Conservation (phyloP, 2,329 filamentous ascomycete genomes). For the Cladophialophora chaetospira region DNA sequence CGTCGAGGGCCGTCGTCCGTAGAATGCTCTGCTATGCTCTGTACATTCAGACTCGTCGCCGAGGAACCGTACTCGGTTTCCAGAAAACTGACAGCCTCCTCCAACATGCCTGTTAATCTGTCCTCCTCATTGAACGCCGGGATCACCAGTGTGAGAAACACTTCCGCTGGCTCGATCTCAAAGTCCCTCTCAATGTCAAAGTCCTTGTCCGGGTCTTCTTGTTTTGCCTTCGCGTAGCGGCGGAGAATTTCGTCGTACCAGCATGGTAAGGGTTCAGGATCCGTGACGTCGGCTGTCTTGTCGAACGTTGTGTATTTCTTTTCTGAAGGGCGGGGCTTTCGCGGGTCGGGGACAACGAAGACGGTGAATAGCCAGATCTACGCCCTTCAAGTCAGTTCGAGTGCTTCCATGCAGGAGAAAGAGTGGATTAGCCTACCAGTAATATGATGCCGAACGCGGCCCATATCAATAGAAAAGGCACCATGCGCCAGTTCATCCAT, state of each 20-base stretch:
- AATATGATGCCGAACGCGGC: constrained; percentile 24
- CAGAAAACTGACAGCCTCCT: constrained; percentile 86
- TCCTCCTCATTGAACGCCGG: constrained; percentile 94
- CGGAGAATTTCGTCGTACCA: constrained; percentile 81
- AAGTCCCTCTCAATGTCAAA: constrained; percentile 37
- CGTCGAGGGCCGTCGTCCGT: constrained; percentile 48
- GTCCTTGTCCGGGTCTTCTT: constrained; percentile 35
- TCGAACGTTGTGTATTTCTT: constrained; percentile 80
- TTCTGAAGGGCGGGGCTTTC: constrained; percentile 72
- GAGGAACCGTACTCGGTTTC: constrained; percentile 70
- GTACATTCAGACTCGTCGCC: constrained; percentile 27
- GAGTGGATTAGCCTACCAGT: constrained; percentile 23
- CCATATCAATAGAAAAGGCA: constrained; percentile 34
- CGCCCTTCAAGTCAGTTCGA: constrained; percentile 1
- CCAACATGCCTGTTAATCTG: constrained; percentile 78
- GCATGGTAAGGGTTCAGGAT: constrained; percentile 67
- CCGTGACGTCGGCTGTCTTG: constrained; percentile 61
- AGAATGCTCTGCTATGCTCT: constrained; percentile 51
- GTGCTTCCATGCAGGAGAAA: not conserved
- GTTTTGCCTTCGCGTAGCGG: constrained; percentile 49
- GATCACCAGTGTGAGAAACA: constrained; percentile 90
- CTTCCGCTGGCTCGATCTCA: constrained; percentile 70
- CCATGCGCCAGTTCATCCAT: constrained; percentile 25
- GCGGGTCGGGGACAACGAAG: constrained; percentile 78
- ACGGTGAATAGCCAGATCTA: constrained; percentile 70